These are phyloP conservation scores for Galeopsis tetrahit DNA, from an alignment of 257 asterid genomes.

Conservation along the genomic window DNA sequence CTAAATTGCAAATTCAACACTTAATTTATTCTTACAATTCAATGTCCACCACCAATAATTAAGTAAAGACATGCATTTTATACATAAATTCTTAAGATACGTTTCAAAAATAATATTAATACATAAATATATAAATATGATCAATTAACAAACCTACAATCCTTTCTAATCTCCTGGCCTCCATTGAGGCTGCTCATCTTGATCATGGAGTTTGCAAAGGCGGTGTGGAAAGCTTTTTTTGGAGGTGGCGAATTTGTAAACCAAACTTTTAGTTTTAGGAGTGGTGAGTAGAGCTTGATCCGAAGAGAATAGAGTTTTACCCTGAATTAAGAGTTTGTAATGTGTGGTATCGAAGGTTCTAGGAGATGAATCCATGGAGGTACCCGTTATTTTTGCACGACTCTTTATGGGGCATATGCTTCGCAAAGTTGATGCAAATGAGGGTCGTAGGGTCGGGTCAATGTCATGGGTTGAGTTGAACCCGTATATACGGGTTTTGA, in stretches of 20 bases:
- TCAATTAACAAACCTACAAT: slow-evolving; percentile 73
- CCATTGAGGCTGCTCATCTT: slow-evolving; percentile 89
- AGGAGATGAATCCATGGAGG: slow-evolving; percentile 66
- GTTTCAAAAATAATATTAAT: too few species aligned
- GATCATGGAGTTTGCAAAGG: slow-evolving; percentile 74
- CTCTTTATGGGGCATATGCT: slow-evolving; percentile 57
- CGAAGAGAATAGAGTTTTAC: slow-evolving; percentile 59
- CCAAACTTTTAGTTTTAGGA: slow-evolving; percentile 54
- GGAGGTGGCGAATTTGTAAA: slow-evolving; percentile 65
- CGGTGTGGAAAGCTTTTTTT: slow-evolving; percentile 60
- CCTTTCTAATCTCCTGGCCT: slow-evolving; percentile 79
- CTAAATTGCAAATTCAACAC: too few species aligned
- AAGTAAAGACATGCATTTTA: too few species aligned
- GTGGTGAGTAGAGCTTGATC: slow-evolving; percentile 71
- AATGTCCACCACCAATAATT: too few species aligned
- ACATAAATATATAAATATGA: too few species aligned
- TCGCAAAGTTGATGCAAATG: slow-evolving; percentile 59
- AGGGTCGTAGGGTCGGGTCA: slow-evolving; percentile 70
- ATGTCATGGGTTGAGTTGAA: slow-evolving; percentile 72
- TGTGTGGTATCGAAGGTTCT: slow-evolving; percentile 71
- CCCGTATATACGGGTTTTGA: slow-evolving; percentile 59
- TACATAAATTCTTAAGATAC: too few species aligned
- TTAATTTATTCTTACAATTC: too few species aligned
- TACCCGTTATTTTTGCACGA: slow-evolving; percentile 62
- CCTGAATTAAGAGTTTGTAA: slow-evolving; percentile 64